Base-by-base conservation (phyloP, 2,329 filamentous ascomycete genomes). In the Ophiostoma sp. region DNA sequence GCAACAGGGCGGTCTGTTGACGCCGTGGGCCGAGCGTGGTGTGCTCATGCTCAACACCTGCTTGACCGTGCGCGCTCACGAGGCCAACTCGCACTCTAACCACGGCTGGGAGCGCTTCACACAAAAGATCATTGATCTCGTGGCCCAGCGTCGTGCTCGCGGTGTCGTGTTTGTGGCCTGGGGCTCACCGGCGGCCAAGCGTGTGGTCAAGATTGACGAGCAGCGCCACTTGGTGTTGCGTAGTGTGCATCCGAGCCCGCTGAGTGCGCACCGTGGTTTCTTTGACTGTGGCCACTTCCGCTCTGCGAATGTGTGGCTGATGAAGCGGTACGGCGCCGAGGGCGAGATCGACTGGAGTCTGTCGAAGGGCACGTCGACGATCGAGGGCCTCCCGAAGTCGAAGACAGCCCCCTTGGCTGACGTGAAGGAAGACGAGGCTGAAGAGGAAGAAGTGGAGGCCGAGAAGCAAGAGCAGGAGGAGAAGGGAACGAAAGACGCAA, bases 81-180 rank as follows among this genome's bases (percentile, higher is more conserved):
- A 97, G 77, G 91, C 96, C 64, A 95, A 96, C 81, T 93, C 90
- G 36, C 96, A 99, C 82, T 85, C 92, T 2, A 92, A 92, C 78
- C 91, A 91, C 76, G 96, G 96, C 19, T 99, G 96, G 96, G 96
- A 99, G 83, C 87, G 87, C 61, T 93, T 99, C 80, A 99, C 95
- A 25, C 95, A 98, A 80, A 93, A 90, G 76, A 92, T 96, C 57
- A 97, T 99, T 76, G 94, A 98, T 77, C 87, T 93, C 0, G 93
- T 98, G 1, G 92, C 92, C 0, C 89, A 91, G 79, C 90, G 92
- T 77, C 88, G 94, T 61, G 90, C 88, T 0, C 86, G 87, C 36
- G 96, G 96, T 1, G 95, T 99, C 1, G 96, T 98, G 4, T 99
- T 98, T 80, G 84, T 99, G 82, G 95, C 95, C 0, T 99, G 96